Evolutionary conservation across 2,329 filamentous ascomycete species (phyloP), one percentile per base, ranked within the genome.

Genomic region (Penicillium frequentans): DNA sequence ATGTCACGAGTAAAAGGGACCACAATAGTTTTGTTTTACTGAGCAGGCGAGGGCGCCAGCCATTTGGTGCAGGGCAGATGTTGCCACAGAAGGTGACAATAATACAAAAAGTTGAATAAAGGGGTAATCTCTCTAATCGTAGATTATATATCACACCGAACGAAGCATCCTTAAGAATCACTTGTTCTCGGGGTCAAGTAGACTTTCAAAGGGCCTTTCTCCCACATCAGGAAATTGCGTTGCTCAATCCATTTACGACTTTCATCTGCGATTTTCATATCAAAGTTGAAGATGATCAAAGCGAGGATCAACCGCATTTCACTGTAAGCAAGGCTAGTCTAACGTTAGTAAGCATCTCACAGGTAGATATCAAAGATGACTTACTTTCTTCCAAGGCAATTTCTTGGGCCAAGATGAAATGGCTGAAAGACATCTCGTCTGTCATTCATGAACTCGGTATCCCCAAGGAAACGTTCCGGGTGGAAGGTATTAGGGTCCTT

Each of bases 271-370:
- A 81, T 66, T 39, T 67, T 64, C 57, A 82, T 55, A 55, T 84
- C 81, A 61, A 82, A 84, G 49, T 79, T 79, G 66, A 74, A 83
- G 0, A 84, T 60, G 5, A 84, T 61, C 2, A 75, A 75, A 0
- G 78, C 75, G 7, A 84, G 64, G 37, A 83, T 78, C 5, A 82
- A 65, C 5, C 81, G 73, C 74, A 83, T 80, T 63, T 84, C 81
- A 21, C 77, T 71, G 49, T 80, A 81, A 3, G 81, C 80, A 37
- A 84, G 69, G 55, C 79, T 82, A 45, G 9, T 27, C 16, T 5
- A 11, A 9, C 16, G 2, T 61, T 29, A 57, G 51, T 3, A 9
- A 43, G 26, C 13, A 1, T 37, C n/a, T 29, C 19, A 39, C 7
- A 26, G 29, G 54, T 35, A 26, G n/a, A 8, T 11, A 16, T 5